phyloP scores from a whole-genome alignment of 305 asterid genomes.

The Solanum hybrid region DNA sequence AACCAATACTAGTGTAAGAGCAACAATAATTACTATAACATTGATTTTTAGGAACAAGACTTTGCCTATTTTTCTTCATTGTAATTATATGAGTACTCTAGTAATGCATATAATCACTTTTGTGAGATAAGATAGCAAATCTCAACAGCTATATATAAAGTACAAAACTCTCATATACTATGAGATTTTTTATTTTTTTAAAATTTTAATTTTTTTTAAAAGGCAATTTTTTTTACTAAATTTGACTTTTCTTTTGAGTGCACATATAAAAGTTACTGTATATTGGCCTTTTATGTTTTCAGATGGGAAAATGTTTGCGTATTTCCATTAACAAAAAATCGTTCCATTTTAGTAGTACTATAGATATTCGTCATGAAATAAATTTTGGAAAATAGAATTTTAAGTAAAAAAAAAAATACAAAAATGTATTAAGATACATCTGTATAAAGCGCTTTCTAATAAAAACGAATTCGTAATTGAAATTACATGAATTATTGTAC shows the following conservation, averaged over 20 bases:
- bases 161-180: neutral
- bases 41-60: neutral
- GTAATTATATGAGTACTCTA: neutral
- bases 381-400: neutral
- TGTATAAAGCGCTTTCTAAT: neutral
- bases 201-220: too few relatives aligned
- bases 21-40: neutral
- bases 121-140: neutral
- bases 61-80: neutral
- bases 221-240: neutral
- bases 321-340: neutral
- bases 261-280: neutral
- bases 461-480: neutral
- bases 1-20: neutral
- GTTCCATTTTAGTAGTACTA: neutral
- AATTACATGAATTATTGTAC: neutral
- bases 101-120: neutral
- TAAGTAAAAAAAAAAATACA: neutral
- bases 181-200: neutral
- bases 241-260: neutral
- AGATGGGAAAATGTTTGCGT: neutral
- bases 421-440: neutral
- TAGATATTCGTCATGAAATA: neutral
- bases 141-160: neutral
- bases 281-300: neutral